Evolutionary conservation across 176 grass and related monocot species (phyloP), one percentile per base, ranked within the genome.

Genomic region (Carex littledalei): DNA sequence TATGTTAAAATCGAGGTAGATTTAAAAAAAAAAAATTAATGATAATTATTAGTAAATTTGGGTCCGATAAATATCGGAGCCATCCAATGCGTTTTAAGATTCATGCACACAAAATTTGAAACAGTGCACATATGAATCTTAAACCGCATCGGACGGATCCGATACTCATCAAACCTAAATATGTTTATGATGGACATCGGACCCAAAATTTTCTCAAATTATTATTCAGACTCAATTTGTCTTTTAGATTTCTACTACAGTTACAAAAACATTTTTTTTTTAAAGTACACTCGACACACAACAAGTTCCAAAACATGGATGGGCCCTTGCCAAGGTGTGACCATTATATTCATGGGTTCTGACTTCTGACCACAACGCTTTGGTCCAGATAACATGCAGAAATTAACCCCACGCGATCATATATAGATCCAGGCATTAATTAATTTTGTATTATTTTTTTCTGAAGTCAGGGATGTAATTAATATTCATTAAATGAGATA

Each of bases 251-350:
- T 60, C 17, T 60, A 60, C 17, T 60, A 60, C 5, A 3, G 5
- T 59, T 59, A 4, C 16, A 74, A 12, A 73, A 73, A 5, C 47
- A 21, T 20, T 24, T 8, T 39, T 39, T 39, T 49, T n/a, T 14
- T 13, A 74, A 11, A 13, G 9, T 50, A 49, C n/a, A 50, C 63
- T 22, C 18, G 70, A 50, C 70, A 75, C 70, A 49, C 11, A 50
- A 52, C 70, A 75, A 24, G n/a, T 77, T 55, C 49, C 73, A 29
- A 77, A 53, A 69, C 34, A 72, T 54, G 73, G 73, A 16, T 53
- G 73, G 73, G 22, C 4, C 71, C 73, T 77, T 31, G 21, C 21
- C 73, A 54, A 20, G 49, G 13, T 26, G 72, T 54, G 39, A 18
- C 68, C 68, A 29, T 29, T 26, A 26, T 26, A 47, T 72, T 41